Evolutionary conservation across 176 grass and related monocot genomes (phyloP), one percentile per base, ranked within the genome.

Genomic region (Phyllostachys edulis): DNA sequence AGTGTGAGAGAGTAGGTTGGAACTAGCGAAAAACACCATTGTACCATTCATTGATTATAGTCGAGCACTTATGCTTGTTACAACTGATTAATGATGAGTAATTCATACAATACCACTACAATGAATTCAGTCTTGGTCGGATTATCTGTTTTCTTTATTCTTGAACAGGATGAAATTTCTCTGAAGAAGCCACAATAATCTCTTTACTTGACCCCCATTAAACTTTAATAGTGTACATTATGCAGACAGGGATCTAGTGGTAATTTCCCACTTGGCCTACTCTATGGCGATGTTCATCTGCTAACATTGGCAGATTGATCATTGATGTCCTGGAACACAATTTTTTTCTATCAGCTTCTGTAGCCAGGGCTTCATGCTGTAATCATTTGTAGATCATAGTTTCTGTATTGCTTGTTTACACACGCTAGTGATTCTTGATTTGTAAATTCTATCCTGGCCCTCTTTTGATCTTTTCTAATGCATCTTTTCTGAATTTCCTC

Each of bases 401-500:
- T 72, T 11, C 40, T 78, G 50, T 69, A 49, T 85, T 77, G 2
- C 24, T 62, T 87, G n/a, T 79, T 39, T 67, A 21, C 9, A 69
- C 21, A 32, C 1, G 34, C n/a, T 26, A 65, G 27, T 78, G 40
- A 15, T 66, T 79, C 29, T 67, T 86, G 10, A 16, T 78, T 45
- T 18, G 4, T 57, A 57, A 39, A 26, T 60, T 66, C 16, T 38
- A 27, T 81, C 72, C n/a, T 75, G 26, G 17, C 4, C 29, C 29
- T 65, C 16, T 60, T n/a, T n/a, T n/a, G n/a, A n/a, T n/a, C n/a
- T n/a, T 87, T 73, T 41, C 14, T 88, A 34, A 82, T 67, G 4
- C 47, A 65, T 45, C 14, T 80, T 82, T 77, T 78, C 17, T 77
- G 14, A 69, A 73, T 64, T 84, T 86, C 21, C n/a, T 80, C 89